Percentiles rank a stretch among this genome's conserved stretches.
Conservation (phyloP, 768 basidiomycete genomes). For the Megacollybia marginata region DNA sequence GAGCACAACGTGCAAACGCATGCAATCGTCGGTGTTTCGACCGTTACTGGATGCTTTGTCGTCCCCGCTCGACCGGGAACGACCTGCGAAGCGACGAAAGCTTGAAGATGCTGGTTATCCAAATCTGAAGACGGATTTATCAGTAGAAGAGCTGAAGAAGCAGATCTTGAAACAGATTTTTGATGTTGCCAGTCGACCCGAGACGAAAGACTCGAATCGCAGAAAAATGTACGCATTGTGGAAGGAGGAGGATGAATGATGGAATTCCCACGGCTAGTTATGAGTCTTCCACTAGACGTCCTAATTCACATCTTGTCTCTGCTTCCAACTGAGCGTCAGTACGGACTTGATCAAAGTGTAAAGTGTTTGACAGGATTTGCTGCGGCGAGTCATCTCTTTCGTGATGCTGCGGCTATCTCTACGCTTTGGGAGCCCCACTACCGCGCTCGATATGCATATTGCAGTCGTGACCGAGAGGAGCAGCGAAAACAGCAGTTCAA, state of each 20-base stretch:
- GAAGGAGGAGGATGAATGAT: conserved; percentile 32
- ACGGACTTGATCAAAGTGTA: neutral
- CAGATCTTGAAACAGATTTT: conserved; percentile 61
- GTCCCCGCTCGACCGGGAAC: conserved; percentile 30
- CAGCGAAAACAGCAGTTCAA: conserved; percentile 19
- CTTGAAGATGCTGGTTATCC: conserved; percentile 26
- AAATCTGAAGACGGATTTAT: conserved; percentile 22
- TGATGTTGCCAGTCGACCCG: conserved; percentile 61
- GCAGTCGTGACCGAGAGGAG: conserved; percentile 27
- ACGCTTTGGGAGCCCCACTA: conserved; percentile 50
- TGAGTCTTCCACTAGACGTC: conserved; percentile 5
- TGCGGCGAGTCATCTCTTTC: conserved; percentile 27
- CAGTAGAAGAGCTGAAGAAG: conserved; percentile 33
- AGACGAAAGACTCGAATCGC: conserved; percentile 73
- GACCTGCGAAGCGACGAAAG: conserved; percentile 40
- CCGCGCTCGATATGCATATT: conserved; percentile 37
- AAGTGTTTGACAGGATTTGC: conserved; percentile 33
- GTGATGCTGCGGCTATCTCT: conserved; percentile 33
- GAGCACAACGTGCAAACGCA: conserved; percentile 61
- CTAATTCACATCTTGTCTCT: conserved; percentile 6
- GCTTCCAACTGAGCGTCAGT: conserved; percentile 2
- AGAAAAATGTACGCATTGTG: conserved; percentile 80
- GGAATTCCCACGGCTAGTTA: neutral
- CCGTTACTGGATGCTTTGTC: conserved; percentile 59
- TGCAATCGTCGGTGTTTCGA: conserved; percentile 59